phyloP scores from a whole-genome alignment of 768 basidiomycete species.

The Thelephora aurantiotincta region DNA sequence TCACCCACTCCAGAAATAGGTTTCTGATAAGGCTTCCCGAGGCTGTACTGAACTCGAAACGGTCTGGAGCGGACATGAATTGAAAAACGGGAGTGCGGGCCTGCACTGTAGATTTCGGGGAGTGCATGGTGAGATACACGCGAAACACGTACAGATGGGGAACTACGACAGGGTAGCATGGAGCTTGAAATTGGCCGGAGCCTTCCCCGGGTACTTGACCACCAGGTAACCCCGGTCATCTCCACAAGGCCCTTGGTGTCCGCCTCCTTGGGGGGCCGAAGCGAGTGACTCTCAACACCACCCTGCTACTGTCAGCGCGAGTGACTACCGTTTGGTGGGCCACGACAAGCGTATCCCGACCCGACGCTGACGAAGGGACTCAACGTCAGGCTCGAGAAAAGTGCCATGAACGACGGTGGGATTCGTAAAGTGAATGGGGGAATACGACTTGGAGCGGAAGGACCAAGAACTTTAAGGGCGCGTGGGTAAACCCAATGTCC shows the following conservation, averaged over 20 bases:
- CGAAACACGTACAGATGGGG: too few species aligned
- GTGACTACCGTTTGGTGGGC: constrained; percentile 6
- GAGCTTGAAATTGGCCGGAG: too few species aligned
- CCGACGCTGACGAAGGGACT: constrained; percentile 38
- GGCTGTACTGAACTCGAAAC: too few species aligned
- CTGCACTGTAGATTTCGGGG: too few species aligned
- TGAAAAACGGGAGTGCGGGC: too few species aligned
- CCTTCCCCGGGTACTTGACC: too few species aligned
- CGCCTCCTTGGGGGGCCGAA: constrained; percentile 23
- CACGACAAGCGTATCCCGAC: constrained; percentile 42
- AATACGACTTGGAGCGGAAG: constrained; percentile 45
- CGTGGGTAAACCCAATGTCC: constrained; percentile 76
- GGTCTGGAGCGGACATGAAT: too few species aligned
- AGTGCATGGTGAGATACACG: too few species aligned
- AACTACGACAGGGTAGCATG: too few species aligned
- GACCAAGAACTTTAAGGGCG: constrained; percentile 56
- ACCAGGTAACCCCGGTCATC: constrained; percentile 6
- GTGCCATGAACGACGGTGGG: neutral
- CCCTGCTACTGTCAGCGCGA: constrained; percentile 6
- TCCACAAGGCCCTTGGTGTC: constrained; percentile 28
- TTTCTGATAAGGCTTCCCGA: too few species aligned
- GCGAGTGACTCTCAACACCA: too few species aligned
- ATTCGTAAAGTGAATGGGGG: constrained; percentile 43
- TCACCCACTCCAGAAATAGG: too few species aligned
- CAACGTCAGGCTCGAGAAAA: neutral